Conservation (phyloP, 164 flowering plant genomes). For the Sedum album region DNA sequence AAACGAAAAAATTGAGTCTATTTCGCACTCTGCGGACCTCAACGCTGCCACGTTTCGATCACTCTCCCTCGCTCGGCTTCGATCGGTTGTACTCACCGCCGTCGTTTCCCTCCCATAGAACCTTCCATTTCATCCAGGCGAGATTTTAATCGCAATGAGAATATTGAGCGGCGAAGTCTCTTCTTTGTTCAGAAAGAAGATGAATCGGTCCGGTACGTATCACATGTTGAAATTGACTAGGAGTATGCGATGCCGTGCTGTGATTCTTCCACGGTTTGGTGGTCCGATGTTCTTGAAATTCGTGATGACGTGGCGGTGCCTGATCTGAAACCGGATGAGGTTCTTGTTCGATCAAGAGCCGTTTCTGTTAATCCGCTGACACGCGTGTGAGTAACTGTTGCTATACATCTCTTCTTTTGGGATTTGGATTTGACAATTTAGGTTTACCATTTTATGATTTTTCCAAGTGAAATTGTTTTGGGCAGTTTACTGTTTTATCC, state of each 20-base stretch:
- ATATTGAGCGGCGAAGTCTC: neutral
- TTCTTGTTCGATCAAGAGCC: slow-evolving; percentile 85
- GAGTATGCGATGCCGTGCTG: slow-evolving; percentile 55
- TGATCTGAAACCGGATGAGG: slow-evolving; percentile 66
- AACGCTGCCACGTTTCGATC: slow-evolving; percentile 10
- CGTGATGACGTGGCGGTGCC: slow-evolving; percentile 58
- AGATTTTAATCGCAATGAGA: slow-evolving; percentile 5
- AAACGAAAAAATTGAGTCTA: no score
- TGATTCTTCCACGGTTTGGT: slow-evolving; percentile 77
- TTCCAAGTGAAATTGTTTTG: no score
- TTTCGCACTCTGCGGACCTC: slow-evolving; percentile 3
- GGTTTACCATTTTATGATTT: no score
- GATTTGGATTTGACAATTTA: no score
- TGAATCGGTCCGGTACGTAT: neutral
- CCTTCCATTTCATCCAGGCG: neutral
- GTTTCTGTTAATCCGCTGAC: slow-evolving; percentile 94
- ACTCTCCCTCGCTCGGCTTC: neutral
- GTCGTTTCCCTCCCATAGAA: neutral
- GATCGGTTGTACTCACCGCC: neutral
- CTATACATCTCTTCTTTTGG: neutral
- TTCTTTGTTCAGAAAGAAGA: neutral
- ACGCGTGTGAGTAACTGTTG: slow-evolving; percentile 34
- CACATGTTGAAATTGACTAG: slow-evolving; percentile 18
- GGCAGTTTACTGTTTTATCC: no score
- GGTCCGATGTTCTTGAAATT: slow-evolving; percentile 74